Evolutionary conservation across 1,139 yeast species (phyloP), one percentile per base, ranked within the genome.

Genomic region (Nakaseomyces nivariensis): DNA sequence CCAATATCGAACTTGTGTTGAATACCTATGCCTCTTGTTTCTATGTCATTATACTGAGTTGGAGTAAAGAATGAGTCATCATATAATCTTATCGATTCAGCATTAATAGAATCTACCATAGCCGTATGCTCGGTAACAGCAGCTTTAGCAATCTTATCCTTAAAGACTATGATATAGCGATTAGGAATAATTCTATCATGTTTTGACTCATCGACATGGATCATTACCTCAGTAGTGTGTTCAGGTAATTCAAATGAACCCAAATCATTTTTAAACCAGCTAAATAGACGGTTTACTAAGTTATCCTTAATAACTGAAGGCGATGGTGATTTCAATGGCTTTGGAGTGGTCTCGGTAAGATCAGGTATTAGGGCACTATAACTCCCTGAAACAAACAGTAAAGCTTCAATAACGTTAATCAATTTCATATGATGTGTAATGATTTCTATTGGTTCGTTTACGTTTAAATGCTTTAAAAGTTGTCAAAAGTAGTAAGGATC

Each of bases 101-200:
- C 8, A 41, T 41, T 41, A 10, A 41, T 7, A 27, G 24, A 11
- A 13, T 41, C 13, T 10, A 29, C 34, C 8, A 29, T 9, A 6
- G 24, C 3, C 24, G 27, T 27, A 5, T 41, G 46, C 27, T 32
- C 11, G 5, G 5, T 3, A 8, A 32, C 31, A 17, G 11, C 6
- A 5, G 37, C 5, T 5, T 43, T 32, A 8, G 13, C 3, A 17
- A 45, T 11, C 48, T 73, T 78, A 48, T 79, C 77, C 73, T 86
- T 87, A 71, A 87, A 79, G 46, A 86, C 88, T 55, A 82, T 68
- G 55, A 89, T 85, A 72, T 86, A 89, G 64, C 85, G 81, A 72
- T 85, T 79, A 48, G 89, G 85, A 59, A 86, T 78, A 48, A 76
- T 42, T 73, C 61, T 43, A 9, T 41, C 44, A 5, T n/a, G 5